Evolutionary conservation across 805 yeast genomes (phyloP).

Genomic region (Allodekkera sacchari): DNA sequence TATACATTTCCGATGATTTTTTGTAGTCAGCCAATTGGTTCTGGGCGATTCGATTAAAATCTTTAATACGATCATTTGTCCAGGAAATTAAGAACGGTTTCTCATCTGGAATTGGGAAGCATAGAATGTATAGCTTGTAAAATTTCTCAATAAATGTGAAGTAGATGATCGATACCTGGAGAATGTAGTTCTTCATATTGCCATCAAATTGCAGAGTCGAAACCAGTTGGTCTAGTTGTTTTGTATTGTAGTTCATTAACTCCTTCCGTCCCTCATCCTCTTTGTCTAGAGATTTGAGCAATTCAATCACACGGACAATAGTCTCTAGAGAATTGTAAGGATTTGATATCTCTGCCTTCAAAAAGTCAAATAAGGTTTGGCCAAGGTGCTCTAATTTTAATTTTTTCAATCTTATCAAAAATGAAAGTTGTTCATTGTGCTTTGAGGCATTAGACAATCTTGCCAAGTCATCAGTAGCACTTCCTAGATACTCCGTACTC

Average conservation of each 20-base stretch:
- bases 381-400: slow-evolving; percentile 19
- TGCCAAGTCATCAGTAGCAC: slow-evolving; percentile 16
- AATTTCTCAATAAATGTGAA: slow-evolving; percentile 56
- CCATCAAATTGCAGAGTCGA: slow-evolving; percentile 47
- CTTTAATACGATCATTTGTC: slow-evolving; percentile 58
- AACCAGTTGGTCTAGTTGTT: slow-evolving; percentile 37
- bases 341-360: slow-evolving; percentile 16
- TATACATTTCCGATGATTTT: slow-evolving; percentile 41
- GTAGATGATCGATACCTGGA: slow-evolving; percentile 54
- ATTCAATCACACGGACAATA: slow-evolving; percentile 19
- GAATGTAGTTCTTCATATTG: slow-evolving; percentile 42
- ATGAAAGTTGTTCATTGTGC: slow-evolving; percentile 8
- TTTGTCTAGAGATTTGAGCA: slow-evolving; percentile 30
- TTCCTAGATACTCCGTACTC: slow-evolving; percentile 28
- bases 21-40: slow-evolving; percentile 62
- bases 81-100: slow-evolving; percentile 52
- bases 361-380: slow-evolving; percentile 12
- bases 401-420: slow-evolving; percentile 8
- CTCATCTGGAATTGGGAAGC: slow-evolving; percentile 29
- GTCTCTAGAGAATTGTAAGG: slow-evolving; percentile 12
- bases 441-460: slow-evolving; percentile 8
- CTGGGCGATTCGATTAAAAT: slow-evolving; percentile 50
- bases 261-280: slow-evolving; percentile 40
- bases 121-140: slow-evolving; percentile 40
- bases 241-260: slow-evolving; percentile 39